Evolutionary conservation across 768 basidiomycete genomes (phyloP).

Genomic region (Psilocybe tampanensis): DNA sequence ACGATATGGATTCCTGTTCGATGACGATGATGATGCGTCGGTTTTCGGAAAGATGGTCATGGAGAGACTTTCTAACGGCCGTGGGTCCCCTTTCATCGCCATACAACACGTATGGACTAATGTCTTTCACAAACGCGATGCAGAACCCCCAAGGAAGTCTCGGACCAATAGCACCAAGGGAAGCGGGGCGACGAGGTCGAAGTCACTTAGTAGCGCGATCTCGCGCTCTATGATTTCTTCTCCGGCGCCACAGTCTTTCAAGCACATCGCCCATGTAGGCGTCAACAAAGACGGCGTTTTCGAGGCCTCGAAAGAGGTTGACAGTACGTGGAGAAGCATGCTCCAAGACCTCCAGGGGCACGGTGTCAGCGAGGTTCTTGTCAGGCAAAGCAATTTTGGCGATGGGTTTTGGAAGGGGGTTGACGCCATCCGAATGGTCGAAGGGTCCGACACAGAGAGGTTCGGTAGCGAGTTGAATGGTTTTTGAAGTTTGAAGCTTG

Average conservation of each 20-base stretch:
- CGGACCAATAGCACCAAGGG: conserved; percentile 30
- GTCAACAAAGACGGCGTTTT: conserved; percentile 50
- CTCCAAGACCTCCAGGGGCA: conserved; percentile 38
- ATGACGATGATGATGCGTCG: conserved; percentile 50
- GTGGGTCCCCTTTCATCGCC: conserved; percentile 16
- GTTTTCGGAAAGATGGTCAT: conserved; percentile 41
- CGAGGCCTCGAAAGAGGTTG: conserved; percentile 55
- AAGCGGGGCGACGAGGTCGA: conserved; percentile 37
- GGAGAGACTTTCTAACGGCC: conserved; percentile 30
- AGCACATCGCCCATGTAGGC: conserved; percentile 68
- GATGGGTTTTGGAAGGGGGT: conserved; percentile 35
- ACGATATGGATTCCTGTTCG: conserved; percentile 53
- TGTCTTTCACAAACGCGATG: conserved; percentile 1
- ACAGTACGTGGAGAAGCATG: conserved; percentile 52
- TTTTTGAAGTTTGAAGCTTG: not conserved
- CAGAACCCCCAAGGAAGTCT: conserved; percentile 26
- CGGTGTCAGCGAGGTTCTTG: conserved; percentile 26
- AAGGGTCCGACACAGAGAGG: conserved; percentile 19
- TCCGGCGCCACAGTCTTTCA: conserved; percentile 62
- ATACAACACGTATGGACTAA: conserved; percentile 12
- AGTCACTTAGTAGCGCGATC: conserved; percentile 26
- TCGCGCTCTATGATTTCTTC: conserved; percentile 53
- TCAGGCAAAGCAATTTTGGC: conserved; percentile 31
- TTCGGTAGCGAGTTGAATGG: conserved; percentile 11
- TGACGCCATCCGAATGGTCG: conserved; percentile 23